Evolutionary conservation across 106 monocot genomes (phyloP), one percentile per base, ranked within the genome.

Genomic region (Apostasia shenzhenica): DNA sequence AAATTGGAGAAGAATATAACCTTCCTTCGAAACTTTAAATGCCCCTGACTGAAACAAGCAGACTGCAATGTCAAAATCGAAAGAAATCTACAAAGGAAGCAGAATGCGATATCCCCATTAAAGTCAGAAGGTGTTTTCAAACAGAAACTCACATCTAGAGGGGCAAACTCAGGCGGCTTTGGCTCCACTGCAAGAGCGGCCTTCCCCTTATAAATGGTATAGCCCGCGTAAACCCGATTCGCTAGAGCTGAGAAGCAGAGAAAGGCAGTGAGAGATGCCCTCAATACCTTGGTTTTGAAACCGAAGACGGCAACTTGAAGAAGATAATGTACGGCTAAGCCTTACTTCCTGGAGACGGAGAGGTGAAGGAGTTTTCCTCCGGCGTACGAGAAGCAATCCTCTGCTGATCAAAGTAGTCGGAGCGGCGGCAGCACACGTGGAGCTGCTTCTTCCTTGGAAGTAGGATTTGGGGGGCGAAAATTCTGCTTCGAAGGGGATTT

Each of bases 121-220:
- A 39, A 67, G 41, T 5, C 2, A 7, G 4, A 1, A 72, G 37
- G 2, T 8, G 6, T 48, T 38, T 14, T 14, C 13, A 13, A 48
- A 13, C 14, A 38, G 2, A 13, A 41, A 61, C 64, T 70, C 56
- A 97, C 95, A 71, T 99, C 97, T 13, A 99, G 67, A 10, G 85
- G 89, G 13, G 75, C 45, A 59, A 99, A 99, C 71, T 99, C 92
- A 10, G 97, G 97, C 11, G 92, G 61, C 63, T 73, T 82, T 0
- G 92, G 97, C 68, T 85, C 84, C 2, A 99, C 59, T 12, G 86
- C 77, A 42, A 99, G 87, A 8, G 92, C 97, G 0, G 89, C 97
- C 85, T 99, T 92, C 37, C 97, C 97, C 54, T 99, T 99, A 76
- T 99, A 99, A 42, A 99, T 92, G 41, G 92, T 81, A 62, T 99